Conservation (phyloP, 495 filamentous ascomycete genomes). For the Penicillium alfredii region DNA sequence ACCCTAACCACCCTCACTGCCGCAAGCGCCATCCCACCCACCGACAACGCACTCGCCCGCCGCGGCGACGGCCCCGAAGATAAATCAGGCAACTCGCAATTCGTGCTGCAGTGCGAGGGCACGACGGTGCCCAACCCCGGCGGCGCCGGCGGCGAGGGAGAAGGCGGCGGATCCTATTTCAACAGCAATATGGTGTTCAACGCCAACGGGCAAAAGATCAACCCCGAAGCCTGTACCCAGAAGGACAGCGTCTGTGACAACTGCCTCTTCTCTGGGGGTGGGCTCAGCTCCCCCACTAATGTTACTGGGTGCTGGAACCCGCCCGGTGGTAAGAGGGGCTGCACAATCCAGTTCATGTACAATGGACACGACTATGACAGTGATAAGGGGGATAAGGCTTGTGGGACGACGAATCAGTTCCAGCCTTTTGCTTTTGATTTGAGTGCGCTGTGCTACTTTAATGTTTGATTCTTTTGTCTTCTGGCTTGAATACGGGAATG, state of each 20-base stretch:
- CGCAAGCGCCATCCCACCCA: not conserved
- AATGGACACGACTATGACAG: constrained; percentile 6
- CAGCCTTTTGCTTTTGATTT: constrained; percentile 1
- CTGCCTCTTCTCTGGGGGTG: constrained; percentile 3
- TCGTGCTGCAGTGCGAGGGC: constrained; percentile 5
- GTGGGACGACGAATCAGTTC: constrained; percentile 1
- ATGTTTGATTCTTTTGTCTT: too few species aligned
- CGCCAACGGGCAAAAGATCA: constrained; percentile 1
- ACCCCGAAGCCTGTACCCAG: constrained; percentile 2
- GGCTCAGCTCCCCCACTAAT: constrained; percentile 6
- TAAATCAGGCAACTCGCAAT: constrained; percentile 4
- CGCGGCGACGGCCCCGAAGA: constrained; percentile 4
- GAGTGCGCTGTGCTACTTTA: constrained; percentile 6
- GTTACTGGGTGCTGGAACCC: constrained; percentile 9
- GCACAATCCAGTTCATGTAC: constrained; percentile 1
- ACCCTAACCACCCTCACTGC: not conserved
- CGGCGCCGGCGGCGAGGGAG: constrained; percentile 1
- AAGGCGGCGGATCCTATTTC: constrained; percentile 5
- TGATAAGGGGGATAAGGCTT: constrained; percentile 1
- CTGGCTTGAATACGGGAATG: too few species aligned
- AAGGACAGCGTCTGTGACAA: not conserved
- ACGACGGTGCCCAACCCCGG: constrained; percentile 4
- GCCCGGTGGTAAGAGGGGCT: not conserved
- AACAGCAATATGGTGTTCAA: not conserved
- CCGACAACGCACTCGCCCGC: not conserved